Evolutionary conservation across 164 flowering plant genomes (phyloP), one percentile per base, ranked within the genome.

Genomic region (Euptelea pleiosperma): DNA sequence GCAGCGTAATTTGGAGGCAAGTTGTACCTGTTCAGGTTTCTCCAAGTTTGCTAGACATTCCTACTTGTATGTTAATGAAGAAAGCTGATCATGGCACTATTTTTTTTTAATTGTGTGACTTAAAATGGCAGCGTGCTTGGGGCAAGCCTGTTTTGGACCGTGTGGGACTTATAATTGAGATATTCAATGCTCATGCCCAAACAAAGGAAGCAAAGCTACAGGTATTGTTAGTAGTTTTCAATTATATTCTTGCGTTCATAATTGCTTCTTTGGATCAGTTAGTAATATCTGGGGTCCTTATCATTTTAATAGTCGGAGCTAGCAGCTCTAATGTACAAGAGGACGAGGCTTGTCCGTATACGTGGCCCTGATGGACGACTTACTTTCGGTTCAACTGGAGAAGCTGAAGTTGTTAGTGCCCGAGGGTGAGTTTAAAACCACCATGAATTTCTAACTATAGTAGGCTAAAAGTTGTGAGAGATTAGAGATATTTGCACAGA

Each of bases 371-470:
- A 64, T 75, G 96, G 96, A 36, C 79, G 87, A 46, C 44, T 34
- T 35, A 77, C 90, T 48, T 89, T 89, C 73, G 96, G 96, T 67
- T 74, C 68, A 52, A 10, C 11, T 66, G 96, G 87, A 47, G 93
- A 89, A 68, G 78, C 89, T 62, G 84, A 89, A 83, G 96, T 89
- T 67, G 96, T 87, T 36, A 89, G 94, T 79, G 96, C 94, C 21
- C 77, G 90, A 71, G 94, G 96, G 96, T 89, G 60, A 75, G 83
- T 65, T 19, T 36, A 41, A 22, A 54, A 37, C 25, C 40, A 36
- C 36, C 6, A 18, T n/a, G n/a, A n/a, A n/a, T n/a, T n/a, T n/a
- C n/a, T n/a, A n/a, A n/a, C n/a, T n/a, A n/a, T n/a, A n/a, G n/a
- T n/a, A n/a, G n/a, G n/a, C n/a, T n/a, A n/a, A n/a, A n/a, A n/a